These are phyloP conservation scores for Chaetothyriales sp. DNA, from an alignment of 2,329 filamentous ascomycete species.

Conservation along the genomic window DNA sequence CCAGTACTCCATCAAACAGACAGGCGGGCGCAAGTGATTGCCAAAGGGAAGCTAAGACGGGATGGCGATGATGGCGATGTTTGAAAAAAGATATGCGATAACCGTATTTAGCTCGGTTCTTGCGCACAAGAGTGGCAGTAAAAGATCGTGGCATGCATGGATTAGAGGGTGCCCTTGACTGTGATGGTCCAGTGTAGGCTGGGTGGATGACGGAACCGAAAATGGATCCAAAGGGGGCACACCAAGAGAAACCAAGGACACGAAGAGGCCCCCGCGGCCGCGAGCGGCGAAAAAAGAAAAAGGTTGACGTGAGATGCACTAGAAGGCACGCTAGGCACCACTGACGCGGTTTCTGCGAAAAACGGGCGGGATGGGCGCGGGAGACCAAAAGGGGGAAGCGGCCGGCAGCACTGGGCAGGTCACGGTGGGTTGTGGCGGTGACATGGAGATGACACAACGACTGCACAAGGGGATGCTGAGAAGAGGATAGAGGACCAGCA, in stretches of 20 bases:
- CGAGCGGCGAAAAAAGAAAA: neutral
- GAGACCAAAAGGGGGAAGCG: slow-evolving; percentile 5
- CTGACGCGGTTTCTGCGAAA: neutral
- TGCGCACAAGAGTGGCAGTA: neutral
- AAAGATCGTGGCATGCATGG: neutral
- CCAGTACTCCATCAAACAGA: slow-evolving; percentile 8
- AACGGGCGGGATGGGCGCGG: neutral
- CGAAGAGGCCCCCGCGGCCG: neutral
- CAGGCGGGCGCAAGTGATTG: neutral
- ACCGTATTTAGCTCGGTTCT: slow-evolving; percentile 10
- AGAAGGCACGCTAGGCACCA: neutral
- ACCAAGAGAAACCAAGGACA: neutral
- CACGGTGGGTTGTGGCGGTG: neutral
- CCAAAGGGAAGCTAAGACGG: slow-evolving; percentile 1
- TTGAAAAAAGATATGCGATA: slow-evolving; percentile 11
- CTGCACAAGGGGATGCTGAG: neutral
- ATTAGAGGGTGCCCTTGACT: slow-evolving; percentile 2
- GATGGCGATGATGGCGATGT: slow-evolving; percentile 4
- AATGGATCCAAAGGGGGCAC: slow-evolving; percentile 4
- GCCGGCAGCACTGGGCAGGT: neutral
- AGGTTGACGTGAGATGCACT: neutral
- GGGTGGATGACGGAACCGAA: slow-evolving; percentile 3
- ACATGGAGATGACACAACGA: neutral
- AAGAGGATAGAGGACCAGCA: neutral
- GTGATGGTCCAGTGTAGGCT: slow-evolving; percentile 8